Conservation (phyloP, 2,329 filamentous ascomycete genomes). For the Pyricularia grisea region DNA sequence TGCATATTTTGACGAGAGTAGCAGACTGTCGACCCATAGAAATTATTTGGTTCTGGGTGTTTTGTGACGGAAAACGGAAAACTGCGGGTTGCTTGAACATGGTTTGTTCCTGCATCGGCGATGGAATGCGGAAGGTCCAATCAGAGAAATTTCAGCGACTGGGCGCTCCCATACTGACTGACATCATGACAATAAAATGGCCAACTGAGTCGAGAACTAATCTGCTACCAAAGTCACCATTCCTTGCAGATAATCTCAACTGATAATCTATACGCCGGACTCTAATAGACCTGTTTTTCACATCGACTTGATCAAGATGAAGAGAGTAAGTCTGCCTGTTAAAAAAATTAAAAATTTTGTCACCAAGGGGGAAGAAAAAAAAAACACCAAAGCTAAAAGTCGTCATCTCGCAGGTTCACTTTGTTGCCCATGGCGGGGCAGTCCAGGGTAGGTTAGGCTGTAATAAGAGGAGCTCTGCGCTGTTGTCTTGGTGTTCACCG, state of each 20-base stretch:
- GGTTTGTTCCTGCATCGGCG: too few species aligned
- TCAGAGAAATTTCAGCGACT: too few species aligned
- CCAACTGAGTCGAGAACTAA: not conserved
- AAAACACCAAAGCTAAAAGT: not conserved
- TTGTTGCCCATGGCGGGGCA: slow-evolving; percentile 51
- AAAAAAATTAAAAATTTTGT: not conserved
- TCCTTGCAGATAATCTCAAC: not conserved
- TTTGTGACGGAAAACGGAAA: too few species aligned
- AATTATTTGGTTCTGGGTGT: too few species aligned
- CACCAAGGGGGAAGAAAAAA: not conserved
- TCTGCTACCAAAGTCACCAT: not conserved
- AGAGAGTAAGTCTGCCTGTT: slow-evolving; percentile 9
- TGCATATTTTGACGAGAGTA: too few species aligned
- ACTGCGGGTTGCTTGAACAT: too few species aligned
- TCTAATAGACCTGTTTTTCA: not conserved
- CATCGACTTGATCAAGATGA: slow-evolving; percentile 7
- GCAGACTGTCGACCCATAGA: too few species aligned
- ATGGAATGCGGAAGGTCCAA: too few species aligned
- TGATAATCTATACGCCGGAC: not conserved
- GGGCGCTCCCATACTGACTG: not conserved
- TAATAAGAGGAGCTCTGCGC: not conserved
- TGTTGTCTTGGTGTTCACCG: not conserved
- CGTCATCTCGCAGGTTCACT: slow-evolving; percentile 39
- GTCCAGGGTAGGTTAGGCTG: slow-evolving; percentile 59
- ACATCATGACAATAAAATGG: not conserved